Evolutionary conservation across 768 basidiomycete genomes (phyloP).

Genomic region (Tylopilus balloui): DNA sequence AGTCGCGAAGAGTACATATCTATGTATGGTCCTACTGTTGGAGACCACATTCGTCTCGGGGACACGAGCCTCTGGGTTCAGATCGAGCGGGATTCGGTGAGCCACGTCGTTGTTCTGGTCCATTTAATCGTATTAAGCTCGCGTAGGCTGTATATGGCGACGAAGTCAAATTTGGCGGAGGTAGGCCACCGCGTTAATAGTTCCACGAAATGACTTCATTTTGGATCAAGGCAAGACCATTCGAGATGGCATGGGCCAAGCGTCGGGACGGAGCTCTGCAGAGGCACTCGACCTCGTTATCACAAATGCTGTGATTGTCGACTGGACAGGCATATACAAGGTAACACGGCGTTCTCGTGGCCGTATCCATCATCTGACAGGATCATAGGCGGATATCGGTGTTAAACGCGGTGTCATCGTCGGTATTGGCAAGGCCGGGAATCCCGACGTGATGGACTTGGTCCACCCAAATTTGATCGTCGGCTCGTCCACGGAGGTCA

Average conservation of each 20-base stretch:
- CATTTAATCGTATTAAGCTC: not conserved
- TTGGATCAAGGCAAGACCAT: slow-evolving; percentile 74
- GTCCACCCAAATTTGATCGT: slow-evolving; percentile 71
- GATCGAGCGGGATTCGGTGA: slow-evolving; percentile 80
- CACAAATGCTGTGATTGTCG: slow-evolving; percentile 90
- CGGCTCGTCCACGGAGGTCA: slow-evolving; percentile 90
- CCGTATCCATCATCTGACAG: slow-evolving; percentile 1
- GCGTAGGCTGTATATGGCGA: slow-evolving; percentile 83
- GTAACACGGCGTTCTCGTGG: slow-evolving; percentile 33
- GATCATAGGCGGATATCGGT: slow-evolving; percentile 84
- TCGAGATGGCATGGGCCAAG: slow-evolving; percentile 96
- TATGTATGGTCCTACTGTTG: slow-evolving; percentile 94
- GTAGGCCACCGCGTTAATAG: slow-evolving; percentile 33
- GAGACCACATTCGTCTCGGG: slow-evolving; percentile 83
- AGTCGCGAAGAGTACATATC: slow-evolving; percentile 74
- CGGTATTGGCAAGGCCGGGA: slow-evolving; percentile 96
- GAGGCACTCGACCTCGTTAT: slow-evolving; percentile 88
- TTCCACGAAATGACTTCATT: not conserved
- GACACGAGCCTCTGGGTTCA: slow-evolving; percentile 91
- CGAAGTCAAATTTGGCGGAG: slow-evolving; percentile 97
- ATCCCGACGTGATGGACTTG: slow-evolving; percentile 86
- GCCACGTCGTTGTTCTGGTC: not conserved
- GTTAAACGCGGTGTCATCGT: slow-evolving; percentile 77
- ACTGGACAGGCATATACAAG: slow-evolving; percentile 96
- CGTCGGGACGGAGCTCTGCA: slow-evolving; percentile 58